Evolutionary conservation across 2,329 filamentous ascomycete genomes (phyloP), one percentile per base, ranked within the genome.

Genomic region (Alternaria consortialis): DNA sequence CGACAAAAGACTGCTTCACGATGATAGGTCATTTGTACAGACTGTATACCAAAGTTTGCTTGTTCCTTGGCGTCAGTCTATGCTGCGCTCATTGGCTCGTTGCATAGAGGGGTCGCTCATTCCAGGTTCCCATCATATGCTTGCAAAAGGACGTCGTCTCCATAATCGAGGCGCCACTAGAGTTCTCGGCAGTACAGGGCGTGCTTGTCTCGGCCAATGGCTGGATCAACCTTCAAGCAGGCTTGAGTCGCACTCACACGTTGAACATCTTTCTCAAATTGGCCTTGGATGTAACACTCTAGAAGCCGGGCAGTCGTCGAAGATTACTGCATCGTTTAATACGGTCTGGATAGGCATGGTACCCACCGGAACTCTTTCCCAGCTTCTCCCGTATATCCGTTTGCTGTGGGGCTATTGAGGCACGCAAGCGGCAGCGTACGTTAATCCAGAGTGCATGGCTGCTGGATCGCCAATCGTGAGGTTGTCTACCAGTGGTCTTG

Each of bases 41-140:
- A 54, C 40, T n/a, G 52, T 43, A 48, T 29, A 37, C 36, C 42
- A 20, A 50, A 42, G 55, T 62, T 62, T 64, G 64, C 62, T 62
- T 43, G 32, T 43, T 39, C 51, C 62, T 60, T 65, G 60, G 64
- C 58, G 34, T 17, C 29, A 8, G 34, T 29, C 13, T 39, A 31
- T 25, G 42, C 44, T 31, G 39, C 27, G 32, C 31, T 25, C 32
- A 57, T 47, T 53, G 54, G 36, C 39, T 20, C 17, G 25, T 55
- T 34, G 17, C 37, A 17, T 17, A 31, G 15, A 51, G 13, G 17
- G 36, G 27, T 20, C 25, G 12, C 34, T n/a, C 20, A 46, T 27
- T 27, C 7, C 7, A 42, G 23, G 42, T 31, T 12, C 15, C 48
- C 52, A 27, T 39, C 53, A 25, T 48, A 20, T 40, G 31, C 32